Conservation (phyloP, 257 asterid genomes). For the Thymus mandschuricus region DNA sequence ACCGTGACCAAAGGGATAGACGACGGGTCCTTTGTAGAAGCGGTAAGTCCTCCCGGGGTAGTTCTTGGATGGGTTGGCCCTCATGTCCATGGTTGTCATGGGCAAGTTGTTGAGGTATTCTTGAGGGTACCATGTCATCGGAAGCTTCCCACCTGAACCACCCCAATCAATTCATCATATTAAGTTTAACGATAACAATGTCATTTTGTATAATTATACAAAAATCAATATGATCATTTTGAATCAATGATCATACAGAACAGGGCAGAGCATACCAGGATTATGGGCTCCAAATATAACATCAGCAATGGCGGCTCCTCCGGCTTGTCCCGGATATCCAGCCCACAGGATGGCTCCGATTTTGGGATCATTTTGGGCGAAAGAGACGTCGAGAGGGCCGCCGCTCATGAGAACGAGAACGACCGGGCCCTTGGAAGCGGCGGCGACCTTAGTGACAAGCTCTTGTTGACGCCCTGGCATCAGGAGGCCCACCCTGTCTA, state of each 20-base stretch:
- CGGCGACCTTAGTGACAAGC: slow-evolving; percentile 59
- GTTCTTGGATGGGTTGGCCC: slow-evolving; percentile 52
- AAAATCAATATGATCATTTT: no score
- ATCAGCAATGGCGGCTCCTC: slow-evolving; percentile 76
- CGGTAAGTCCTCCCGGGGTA: slow-evolving; percentile 84
- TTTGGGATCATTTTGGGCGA: slow-evolving; percentile 55
- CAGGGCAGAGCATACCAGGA: slow-evolving; percentile 44
- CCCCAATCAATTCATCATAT: no score
- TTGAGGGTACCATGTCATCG: slow-evolving; percentile 87
- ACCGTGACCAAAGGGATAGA: slow-evolving; percentile 81
- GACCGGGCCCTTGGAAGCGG: slow-evolving; percentile 65
- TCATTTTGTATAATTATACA: no score
- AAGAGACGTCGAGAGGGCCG: slow-evolving; percentile 77
- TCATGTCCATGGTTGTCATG: slow-evolving; percentile 77
- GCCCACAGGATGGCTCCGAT: slow-evolving; percentile 68
- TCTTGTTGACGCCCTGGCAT: slow-evolving; percentile 72
- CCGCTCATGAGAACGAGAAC: slow-evolving; percentile 70
- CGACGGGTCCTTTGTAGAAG: slow-evolving; percentile 73
- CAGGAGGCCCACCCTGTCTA: slow-evolving; percentile 59
- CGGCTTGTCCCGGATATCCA: slow-evolving; percentile 82
- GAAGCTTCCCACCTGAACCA: slow-evolving; percentile 71
- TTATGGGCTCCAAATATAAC: slow-evolving; percentile 67
- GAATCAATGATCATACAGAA: no score
- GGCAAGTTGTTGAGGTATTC: slow-evolving; percentile 62
- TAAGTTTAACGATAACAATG: no score